These are phyloP conservation scores for Protea cynaroides DNA, from an alignment of 164 flowering plant species.

Conservation along the genomic window DNA sequence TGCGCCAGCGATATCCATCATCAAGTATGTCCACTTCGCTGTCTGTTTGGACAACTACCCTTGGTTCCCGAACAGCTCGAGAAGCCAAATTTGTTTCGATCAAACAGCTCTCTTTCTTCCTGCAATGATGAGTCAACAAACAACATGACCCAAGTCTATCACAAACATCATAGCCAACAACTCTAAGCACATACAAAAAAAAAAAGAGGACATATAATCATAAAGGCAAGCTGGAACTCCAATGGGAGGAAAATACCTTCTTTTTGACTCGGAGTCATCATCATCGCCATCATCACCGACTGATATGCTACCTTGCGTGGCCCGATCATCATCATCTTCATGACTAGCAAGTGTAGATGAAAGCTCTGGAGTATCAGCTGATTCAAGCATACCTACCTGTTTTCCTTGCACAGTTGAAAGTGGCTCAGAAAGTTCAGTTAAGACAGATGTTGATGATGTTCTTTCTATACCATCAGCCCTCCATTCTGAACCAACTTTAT, in stretches of 20 bases:
- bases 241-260: slow-evolving; percentile 36
- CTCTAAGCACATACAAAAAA: not conserved
- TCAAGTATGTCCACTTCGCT: slow-evolving; percentile 82
- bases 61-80: slow-evolving; percentile 66
- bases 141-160: not conserved
- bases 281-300: slow-evolving; percentile 50
- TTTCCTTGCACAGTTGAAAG: slow-evolving; percentile 37
- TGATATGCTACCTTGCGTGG: slow-evolving; percentile 48
- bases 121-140: slow-evolving; percentile 19
- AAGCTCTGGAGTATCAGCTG: slow-evolving; percentile 53
- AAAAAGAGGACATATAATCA: too few relatives aligned
- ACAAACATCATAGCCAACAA: not conserved
- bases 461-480: slow-evolving; percentile 47
- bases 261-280: slow-evolving; percentile 61
- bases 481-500: slow-evolving; percentile 32
- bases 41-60: slow-evolving; percentile 73
- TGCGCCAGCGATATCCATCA: slow-evolving; percentile 94
- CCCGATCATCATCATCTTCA: slow-evolving; percentile 56
- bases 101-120: slow-evolving; percentile 49
- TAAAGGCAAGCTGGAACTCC: not conserved
- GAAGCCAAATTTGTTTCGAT: slow-evolving; percentile 43
- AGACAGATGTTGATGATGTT: slow-evolving; percentile 52
- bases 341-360: slow-evolving; percentile 56
- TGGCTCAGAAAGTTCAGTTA: slow-evolving; percentile 60
- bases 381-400: slow-evolving; percentile 32